A percentile compares a stretch with the other conserved stretches of the same genome.
Evolutionary conservation across 2,329 filamentous ascomycete genomes (phyloP).

Genomic region (Apiospora rasikravindrae): DNA sequence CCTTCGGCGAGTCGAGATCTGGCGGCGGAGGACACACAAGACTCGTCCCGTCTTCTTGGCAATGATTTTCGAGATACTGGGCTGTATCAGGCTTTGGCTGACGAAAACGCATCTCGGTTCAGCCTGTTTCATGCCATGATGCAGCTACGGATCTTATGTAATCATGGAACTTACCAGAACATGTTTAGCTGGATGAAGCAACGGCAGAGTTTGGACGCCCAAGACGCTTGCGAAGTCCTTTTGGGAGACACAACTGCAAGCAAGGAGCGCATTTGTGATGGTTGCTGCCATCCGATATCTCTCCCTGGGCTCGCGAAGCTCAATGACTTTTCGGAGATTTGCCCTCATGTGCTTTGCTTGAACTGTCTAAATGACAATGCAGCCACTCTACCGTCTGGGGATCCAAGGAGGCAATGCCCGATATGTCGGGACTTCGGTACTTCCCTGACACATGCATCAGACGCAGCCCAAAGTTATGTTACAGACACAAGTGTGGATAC

Average conservation of each 20-base stretch:
- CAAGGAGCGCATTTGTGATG: background rate
- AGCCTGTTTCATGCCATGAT: conserved; percentile 14
- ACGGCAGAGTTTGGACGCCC: background rate
- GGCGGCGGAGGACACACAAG: background rate
- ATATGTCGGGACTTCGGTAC: background rate
- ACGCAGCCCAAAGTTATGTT: background rate
- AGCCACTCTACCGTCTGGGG: background rate
- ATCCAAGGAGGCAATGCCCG: background rate
- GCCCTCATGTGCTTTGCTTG: background rate
- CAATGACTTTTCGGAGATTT: background rate
- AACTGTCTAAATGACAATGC: background rate
- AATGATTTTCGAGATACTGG: background rate
- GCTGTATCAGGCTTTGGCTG: background rate
- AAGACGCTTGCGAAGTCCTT: background rate
- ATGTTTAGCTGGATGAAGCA: conserved; percentile 15
- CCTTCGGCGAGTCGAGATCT: background rate
- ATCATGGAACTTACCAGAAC: conserved; percentile 1
- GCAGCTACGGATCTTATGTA: conserved; percentile 1
- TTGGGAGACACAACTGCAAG: background rate
- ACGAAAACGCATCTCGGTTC: background rate
- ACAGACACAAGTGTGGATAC: background rate
- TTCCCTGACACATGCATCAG: background rate
- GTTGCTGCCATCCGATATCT: background rate
- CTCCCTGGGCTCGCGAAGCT: background rate
- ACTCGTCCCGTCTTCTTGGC: too few relatives aligned